Evolutionary conservation across 352 stramenopile species (phyloP).

Genomic region (Phytophthora sansomeana): DNA sequence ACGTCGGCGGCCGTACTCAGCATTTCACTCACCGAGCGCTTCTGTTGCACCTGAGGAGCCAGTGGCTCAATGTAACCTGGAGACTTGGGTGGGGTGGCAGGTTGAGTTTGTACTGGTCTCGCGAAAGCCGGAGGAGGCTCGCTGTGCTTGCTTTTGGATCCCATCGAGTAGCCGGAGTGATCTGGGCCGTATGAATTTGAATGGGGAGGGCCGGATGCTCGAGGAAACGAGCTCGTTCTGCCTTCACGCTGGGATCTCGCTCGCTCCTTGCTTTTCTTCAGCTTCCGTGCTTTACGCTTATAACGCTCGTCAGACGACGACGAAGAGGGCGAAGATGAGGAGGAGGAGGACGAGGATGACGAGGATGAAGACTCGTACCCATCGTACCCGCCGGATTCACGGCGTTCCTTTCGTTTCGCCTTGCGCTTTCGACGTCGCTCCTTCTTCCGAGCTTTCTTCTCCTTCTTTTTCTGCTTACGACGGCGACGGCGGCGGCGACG

Average conservation of each 20-base stretch:
- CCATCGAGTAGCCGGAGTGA: slow-evolving; percentile 18
- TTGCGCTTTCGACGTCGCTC: slow-evolving; percentile 36
- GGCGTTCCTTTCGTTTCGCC: slow-evolving; percentile 34
- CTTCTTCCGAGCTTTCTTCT: slow-evolving; percentile 34
- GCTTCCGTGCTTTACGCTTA: slow-evolving; percentile 43
- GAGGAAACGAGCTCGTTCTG: slow-evolving; percentile 17
- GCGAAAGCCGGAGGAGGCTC: slow-evolving; percentile 18
- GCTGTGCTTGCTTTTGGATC: slow-evolving; percentile 9
- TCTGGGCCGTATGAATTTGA: slow-evolving; percentile 32
- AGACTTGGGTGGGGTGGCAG: background rate
- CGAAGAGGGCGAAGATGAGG: slow-evolving; percentile 32
- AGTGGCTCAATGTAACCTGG: slow-evolving; percentile 29
- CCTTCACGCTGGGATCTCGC: slow-evolving; percentile 27
- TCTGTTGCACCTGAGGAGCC: slow-evolving; percentile 27
- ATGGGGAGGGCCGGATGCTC: slow-evolving; percentile 9
- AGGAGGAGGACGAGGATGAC: slow-evolving; percentile 20
- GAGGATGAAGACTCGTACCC: slow-evolving; percentile 37
- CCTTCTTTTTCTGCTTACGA: slow-evolving; percentile 29
- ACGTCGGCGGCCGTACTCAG: slow-evolving; percentile 33
- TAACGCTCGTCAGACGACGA: slow-evolving; percentile 40
- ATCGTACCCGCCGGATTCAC: slow-evolving; percentile 23
- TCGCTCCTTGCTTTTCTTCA: slow-evolving; percentile 38
- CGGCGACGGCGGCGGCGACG: slow-evolving; percentile 27
- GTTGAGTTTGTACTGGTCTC: slow-evolving; percentile 7
- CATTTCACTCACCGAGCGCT: slow-evolving; percentile 31